Conservation (phyloP, 108 stramenopile species). For the Fragilaria crotonensis region DNA sequence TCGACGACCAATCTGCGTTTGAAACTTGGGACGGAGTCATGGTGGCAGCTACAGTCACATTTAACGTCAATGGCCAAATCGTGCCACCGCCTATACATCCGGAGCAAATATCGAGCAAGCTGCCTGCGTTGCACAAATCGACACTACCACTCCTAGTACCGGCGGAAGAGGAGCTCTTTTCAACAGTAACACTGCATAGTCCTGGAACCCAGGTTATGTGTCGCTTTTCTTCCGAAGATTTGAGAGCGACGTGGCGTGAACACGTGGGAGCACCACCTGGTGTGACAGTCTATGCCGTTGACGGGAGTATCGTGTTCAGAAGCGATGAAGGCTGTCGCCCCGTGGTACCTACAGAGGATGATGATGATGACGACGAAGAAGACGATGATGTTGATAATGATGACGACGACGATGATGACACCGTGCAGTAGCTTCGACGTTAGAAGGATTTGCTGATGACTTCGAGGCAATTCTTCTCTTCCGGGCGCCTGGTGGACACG, state of each 20-base stretch:
- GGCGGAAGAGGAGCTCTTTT: constrained; percentile 84
- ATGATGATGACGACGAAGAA: not conserved
- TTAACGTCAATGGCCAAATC: constrained; percentile 76
- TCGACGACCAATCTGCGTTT: constrained; percentile 80
- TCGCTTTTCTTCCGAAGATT: constrained; percentile 83
- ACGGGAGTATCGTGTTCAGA: constrained; percentile 84
- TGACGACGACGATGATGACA: no score
- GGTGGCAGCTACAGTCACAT: constrained; percentile 79
- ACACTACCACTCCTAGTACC: constrained; percentile 71
- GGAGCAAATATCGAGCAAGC: not conserved
- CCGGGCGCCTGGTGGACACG: no score
- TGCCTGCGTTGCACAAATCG: constrained; percentile 12
- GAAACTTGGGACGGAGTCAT: constrained; percentile 89
- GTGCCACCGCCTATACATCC: constrained; percentile 1
- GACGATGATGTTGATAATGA: not conserved
- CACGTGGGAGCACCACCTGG: constrained; percentile 76
- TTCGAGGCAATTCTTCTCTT: no score
- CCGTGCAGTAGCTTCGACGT: no score
- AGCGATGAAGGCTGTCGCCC: constrained; percentile 1
- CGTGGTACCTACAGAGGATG: not conserved
- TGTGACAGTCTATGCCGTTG: constrained; percentile 80
- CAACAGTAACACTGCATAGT: constrained; percentile 88
- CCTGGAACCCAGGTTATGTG: constrained; percentile 82
- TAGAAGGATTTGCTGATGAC: no score
- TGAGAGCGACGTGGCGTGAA: constrained; percentile 55